Base-by-base conservation (phyloP, 441 rosid genomes). In the Arabidopsis lyrata region DNA sequence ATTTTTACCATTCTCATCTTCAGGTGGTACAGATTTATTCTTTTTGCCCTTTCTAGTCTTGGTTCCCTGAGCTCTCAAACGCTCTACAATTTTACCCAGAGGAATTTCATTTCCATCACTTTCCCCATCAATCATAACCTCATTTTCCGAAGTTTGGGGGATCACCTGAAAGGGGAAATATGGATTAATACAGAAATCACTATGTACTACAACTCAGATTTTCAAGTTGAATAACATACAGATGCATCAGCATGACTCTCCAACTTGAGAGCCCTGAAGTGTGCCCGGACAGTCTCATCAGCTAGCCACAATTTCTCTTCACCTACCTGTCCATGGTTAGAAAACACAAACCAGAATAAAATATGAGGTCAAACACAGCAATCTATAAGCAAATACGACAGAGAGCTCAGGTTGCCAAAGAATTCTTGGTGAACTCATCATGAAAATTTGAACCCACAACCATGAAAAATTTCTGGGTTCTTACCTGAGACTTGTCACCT, bases 241-340 rank as follows among this genome's bases (percentile, higher is more conserved):
- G 48, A 73, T 82, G 80, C 80, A 76, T 83, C 83, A 71, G 76
- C 78, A 76, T 81, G 79, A 72, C 81, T 75, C 59, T 87, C 95
- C 60, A 89, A 74, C 83, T 89, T 83, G 6, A 96, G 90, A 12
- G 86, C 81, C 49, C 87, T 87, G 79, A 93, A 87, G 77, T 93
- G 95, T 75, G 89, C 65, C 81, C 85, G 63, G 75, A 86, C 87
- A 79, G 81, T 84, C 82, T 87, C 96, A 77, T 92, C 98, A 77
- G 90, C 95, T 79, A 96, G 77, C 99, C 99, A 96, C 50, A 94
- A 85, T 63, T 82, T 67, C 73, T 86, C 82, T 81, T 83, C 88
- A 67, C 66, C 81, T 72, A 68, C 88, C 96, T 92, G 83, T 69
- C 42, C 53, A 60, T 27, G 72, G 73, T 48, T 63, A 66, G 44